These are phyloP conservation scores for Limonium bicolor DNA, from an alignment of 148 eudicot genomes.

Conservation along the genomic window DNA sequence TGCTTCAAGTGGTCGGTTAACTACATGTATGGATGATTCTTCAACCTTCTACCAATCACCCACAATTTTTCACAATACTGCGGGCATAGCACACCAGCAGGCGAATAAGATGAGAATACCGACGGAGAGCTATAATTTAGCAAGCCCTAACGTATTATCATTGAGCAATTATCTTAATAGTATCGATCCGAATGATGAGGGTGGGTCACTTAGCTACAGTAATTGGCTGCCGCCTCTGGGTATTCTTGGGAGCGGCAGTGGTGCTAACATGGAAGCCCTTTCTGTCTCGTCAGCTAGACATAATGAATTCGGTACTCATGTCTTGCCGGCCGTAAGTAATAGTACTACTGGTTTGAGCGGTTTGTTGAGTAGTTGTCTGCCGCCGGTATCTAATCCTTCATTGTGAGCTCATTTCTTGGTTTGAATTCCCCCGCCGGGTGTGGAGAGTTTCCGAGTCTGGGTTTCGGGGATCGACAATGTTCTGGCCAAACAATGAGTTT, in stretches of 20 bases:
- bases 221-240: too few relatives aligned
- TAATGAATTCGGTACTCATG: too few relatives aligned
- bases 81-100: too few relatives aligned
- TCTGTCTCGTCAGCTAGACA: too few relatives aligned
- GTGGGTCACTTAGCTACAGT: neutral
- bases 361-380: neutral
- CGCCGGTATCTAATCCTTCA: neutral
- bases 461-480: neutral
- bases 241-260: too few relatives aligned
- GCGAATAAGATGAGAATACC: neutral
- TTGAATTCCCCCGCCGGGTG: neutral
- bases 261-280: too few relatives aligned
- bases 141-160: conserved; percentile 6
- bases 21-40: neutral
- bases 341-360: too few relatives aligned
- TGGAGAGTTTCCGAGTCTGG: neutral
- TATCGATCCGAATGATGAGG: conserved; percentile 2
- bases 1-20: conserved; percentile 1
- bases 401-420: neutral
- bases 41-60: conserved; percentile 3
- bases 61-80: neutral
- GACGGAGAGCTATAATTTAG: neutral
- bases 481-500: too few relatives aligned
- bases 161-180: conserved; percentile 1
- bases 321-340: too few relatives aligned